A percentile compares a stretch with the other conserved stretches of the same genome.
phyloP scores from a whole-genome alignment of 1,139 yeast species.

The Debaryomycetaceae sp. region DNA sequence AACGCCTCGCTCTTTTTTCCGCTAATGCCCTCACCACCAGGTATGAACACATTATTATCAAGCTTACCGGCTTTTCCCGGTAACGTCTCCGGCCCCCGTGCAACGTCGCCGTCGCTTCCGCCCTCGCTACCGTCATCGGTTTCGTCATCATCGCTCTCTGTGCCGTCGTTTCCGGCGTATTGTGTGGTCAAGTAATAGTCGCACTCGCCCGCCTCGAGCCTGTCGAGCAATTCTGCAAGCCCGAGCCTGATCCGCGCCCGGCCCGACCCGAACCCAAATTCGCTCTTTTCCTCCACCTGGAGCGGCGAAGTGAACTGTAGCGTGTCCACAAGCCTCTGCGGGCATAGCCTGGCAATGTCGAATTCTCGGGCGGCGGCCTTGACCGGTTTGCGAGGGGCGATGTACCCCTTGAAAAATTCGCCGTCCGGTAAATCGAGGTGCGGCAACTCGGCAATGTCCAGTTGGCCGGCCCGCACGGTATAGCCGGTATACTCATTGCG shows the following conservation, averaged over 20 bases:
- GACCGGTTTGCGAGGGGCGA: conserved; percentile 5
- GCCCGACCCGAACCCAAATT: conserved; percentile 62
- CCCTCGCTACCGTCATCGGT: conserved; percentile 3
- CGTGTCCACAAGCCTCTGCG: conserved; percentile 22
- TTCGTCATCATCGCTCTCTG: conserved; percentile 4
- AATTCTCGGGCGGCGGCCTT: conserved; percentile 8
- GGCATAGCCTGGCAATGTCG: conserved; percentile 18
- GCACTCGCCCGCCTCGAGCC: conserved; percentile 27
- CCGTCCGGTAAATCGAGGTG: background rate
- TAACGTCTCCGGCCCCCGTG: conserved; percentile 3
- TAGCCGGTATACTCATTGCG: background rate
- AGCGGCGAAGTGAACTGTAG: conserved; percentile 23
- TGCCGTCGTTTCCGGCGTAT: conserved; percentile 33
- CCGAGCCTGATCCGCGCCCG: conserved; percentile 37
- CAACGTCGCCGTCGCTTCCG: conserved; percentile 5
- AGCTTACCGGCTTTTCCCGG: background rate
- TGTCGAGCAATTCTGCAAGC: conserved; percentile 34
- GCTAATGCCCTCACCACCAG: background rate
- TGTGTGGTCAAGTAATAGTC: conserved; percentile 58
- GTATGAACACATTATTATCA: background rate
- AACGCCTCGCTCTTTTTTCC: background rate
- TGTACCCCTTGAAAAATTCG: conserved; percentile 3
- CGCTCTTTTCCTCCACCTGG: conserved; percentile 44
- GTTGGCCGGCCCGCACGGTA: conserved; percentile 2
- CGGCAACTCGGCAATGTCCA: conserved; percentile 2